Conservation (phyloP, 495 filamentous ascomycete genomes). For the Diplogelasinospora grovesii region DNA sequence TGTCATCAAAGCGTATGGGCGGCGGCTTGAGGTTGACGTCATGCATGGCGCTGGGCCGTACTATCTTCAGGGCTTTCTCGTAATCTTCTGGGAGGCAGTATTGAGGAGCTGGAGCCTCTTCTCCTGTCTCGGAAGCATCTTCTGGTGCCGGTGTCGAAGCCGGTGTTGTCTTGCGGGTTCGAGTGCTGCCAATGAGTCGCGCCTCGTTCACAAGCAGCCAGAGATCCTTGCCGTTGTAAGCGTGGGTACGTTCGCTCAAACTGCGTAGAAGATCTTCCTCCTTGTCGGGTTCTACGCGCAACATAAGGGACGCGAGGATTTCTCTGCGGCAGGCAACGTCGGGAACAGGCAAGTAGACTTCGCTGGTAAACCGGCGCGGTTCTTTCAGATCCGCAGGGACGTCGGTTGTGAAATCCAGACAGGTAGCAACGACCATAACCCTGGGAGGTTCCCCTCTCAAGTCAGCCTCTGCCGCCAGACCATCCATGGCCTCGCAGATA, state of each 20-base stretch:
- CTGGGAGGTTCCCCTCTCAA: slow-evolving; percentile 30
- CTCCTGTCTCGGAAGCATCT: neutral
- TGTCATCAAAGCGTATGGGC: slow-evolving; percentile 80
- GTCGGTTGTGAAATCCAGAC: slow-evolving; percentile 63
- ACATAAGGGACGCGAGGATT: slow-evolving; percentile 56
- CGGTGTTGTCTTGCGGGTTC: slow-evolving; percentile 1
- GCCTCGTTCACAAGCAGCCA: slow-evolving; percentile 36
- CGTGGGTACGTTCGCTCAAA: slow-evolving; percentile 47
- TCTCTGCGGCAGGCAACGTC: slow-evolving; percentile 62
- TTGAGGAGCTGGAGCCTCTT: neutral
- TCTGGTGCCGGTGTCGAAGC: neutral
- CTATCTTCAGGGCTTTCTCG: slow-evolving; percentile 33
- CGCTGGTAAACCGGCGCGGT: slow-evolving; percentile 56
- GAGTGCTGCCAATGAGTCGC: slow-evolving; percentile 19
- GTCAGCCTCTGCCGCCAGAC: slow-evolving; percentile 30
- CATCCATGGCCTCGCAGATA: slow-evolving; percentile 48
- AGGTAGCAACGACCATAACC: slow-evolving; percentile 64
- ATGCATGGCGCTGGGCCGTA: slow-evolving; percentile 78
- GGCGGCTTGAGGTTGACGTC: slow-evolving; percentile 86
- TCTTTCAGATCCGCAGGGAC: slow-evolving; percentile 68
- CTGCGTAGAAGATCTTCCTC: slow-evolving; percentile 34
- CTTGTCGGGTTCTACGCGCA: slow-evolving; percentile 26
- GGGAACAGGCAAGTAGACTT: slow-evolving; percentile 77
- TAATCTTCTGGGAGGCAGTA: slow-evolving; percentile 35
- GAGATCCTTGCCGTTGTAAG: slow-evolving; percentile 46